Percentiles rank a stretch among this genome's conserved stretches.
Conservation (phyloP, 2,329 filamentous ascomycete species). For the Penicillium oxalicum region DNA sequence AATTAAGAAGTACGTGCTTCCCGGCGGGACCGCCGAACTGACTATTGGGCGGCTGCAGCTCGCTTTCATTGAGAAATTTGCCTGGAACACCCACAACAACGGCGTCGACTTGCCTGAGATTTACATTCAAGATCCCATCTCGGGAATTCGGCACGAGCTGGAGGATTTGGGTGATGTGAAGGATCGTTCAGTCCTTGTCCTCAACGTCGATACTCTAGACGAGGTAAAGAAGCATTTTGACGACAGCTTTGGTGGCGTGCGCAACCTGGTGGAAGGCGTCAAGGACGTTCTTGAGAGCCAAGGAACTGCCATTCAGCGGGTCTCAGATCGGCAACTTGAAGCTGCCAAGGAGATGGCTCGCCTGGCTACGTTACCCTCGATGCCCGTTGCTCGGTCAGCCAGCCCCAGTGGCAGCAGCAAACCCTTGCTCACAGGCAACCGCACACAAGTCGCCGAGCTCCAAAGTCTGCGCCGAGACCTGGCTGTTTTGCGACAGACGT, state of each 20-base stretch:
- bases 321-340: constrained; percentile 87
- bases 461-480: constrained; percentile 80
- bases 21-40: constrained; percentile 76
- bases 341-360: constrained; percentile 79
- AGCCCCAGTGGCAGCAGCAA: constrained; percentile 22
- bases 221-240: constrained; percentile 97
- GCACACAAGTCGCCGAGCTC: constrained; percentile 67
- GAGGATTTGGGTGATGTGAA: constrained; percentile 92
- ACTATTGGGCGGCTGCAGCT: constrained; percentile 84
- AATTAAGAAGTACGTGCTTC: constrained; percentile 89
- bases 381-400: constrained; percentile 21
- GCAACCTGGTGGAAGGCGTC: constrained; percentile 76
- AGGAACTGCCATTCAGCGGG: constrained; percentile 70
- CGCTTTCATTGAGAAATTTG: constrained; percentile 98
- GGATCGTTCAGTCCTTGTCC: constrained; percentile 86
- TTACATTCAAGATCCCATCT: constrained; percentile 93
- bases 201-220: constrained; percentile 88
- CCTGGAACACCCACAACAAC: constrained; percentile 95
- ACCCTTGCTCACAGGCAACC: constrained; percentile 36
- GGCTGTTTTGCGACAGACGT: constrained; percentile 86
- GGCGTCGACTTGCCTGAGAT: constrained; percentile 91
- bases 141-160: constrained; percentile 91
- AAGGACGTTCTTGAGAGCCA: constrained; percentile 80
- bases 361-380: constrained; percentile 48
- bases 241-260: constrained; percentile 76